Evolutionary conservation across 495 filamentous ascomycete species (phyloP).

Genomic region (Penicillium atrosanguineum): DNA sequence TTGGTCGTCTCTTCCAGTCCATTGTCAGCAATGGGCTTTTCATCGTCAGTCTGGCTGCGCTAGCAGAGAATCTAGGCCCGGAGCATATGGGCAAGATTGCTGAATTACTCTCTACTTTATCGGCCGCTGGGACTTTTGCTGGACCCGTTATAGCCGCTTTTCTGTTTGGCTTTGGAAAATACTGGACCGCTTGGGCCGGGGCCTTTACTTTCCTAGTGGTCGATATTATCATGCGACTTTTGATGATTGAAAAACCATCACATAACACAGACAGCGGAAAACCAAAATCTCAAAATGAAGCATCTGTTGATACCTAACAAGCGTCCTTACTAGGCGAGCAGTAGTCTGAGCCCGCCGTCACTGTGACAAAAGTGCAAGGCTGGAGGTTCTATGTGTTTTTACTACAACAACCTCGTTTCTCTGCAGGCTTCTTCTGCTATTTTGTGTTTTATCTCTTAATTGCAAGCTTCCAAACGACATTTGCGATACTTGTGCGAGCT

Average conservation of each 20-base stretch:
- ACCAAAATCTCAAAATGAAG: not conserved
- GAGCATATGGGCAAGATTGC: conserved; percentile 31
- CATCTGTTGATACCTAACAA: not conserved
- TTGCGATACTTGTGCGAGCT: conserved; percentile 28
- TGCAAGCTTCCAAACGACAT: conserved; percentile 28
- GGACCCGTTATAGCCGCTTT: conserved; percentile 25
- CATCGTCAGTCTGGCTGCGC: conserved; percentile 30
- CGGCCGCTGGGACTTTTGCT: conserved; percentile 17
- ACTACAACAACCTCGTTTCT: conserved; percentile 22
- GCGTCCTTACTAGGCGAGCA: conserved; percentile 1
- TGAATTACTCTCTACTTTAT: conserved; percentile 13
- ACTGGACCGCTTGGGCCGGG: conserved; percentile 30
- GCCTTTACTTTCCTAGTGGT: conserved; percentile 18
- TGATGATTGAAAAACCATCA: conserved; percentile 29
- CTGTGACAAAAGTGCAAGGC: not conserved
- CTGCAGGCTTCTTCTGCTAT: conserved; percentile 20
- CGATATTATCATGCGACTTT: conserved; percentile 30
- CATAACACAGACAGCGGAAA: not conserved
- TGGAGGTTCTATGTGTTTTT: conserved; percentile 25
- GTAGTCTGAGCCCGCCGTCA: not conserved
- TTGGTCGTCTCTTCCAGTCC: conserved; percentile 29
- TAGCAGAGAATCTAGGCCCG: conserved; percentile 25
- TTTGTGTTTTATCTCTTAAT: conserved; percentile 22
- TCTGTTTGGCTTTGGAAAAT: conserved; percentile 25
- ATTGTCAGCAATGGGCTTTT: conserved; percentile 26